Evolutionary conservation across 1,284 basidiomycete genomes (phyloP).

Genomic region (Rhodotorula sp.): DNA sequence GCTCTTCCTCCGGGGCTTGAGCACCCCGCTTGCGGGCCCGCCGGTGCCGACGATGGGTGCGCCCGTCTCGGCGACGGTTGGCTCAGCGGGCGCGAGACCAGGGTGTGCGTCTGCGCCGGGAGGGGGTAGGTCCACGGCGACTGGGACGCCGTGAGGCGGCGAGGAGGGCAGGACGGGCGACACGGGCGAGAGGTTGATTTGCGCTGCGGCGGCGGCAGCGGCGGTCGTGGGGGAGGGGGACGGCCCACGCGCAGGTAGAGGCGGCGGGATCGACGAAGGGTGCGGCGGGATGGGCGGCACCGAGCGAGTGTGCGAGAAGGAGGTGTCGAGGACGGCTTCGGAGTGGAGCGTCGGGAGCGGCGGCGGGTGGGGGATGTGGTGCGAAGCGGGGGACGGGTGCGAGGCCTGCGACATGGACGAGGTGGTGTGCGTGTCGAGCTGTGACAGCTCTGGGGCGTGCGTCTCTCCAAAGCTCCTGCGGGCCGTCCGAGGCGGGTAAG

Average conservation of each 20-base stretch:
- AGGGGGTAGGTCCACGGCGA: slow-evolving; percentile 5
- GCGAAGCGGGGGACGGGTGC: not conserved
- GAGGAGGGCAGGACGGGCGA: slow-evolving; percentile 21
- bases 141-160: not conserved
- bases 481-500: not conserved
- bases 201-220: no score
- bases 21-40: slow-evolving; percentile 38
- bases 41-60: slow-evolving; percentile 40
- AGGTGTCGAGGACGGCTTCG: slow-evolving; percentile 10
- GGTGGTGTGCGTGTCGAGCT: not conserved
- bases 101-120: slow-evolving; percentile 2
- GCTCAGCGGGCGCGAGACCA: slow-evolving; percentile 20
- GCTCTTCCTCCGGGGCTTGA: slow-evolving; percentile 10
- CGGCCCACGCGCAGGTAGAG: not conserved
- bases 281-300: not conserved
- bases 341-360: slow-evolving; percentile 8
- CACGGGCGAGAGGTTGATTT: slow-evolving; percentile 40
- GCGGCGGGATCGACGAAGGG: not conserved
- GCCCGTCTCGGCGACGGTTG: slow-evolving; percentile 46
- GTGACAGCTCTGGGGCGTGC: slow-evolving; percentile 14
- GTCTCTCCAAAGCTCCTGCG: slow-evolving; percentile 35
- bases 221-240: not conserved
- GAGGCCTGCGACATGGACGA: not conserved
- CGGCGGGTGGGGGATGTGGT: slow-evolving; percentile 4
- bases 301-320: not conserved